Evolutionary conservation across 2,329 filamentous ascomycete species (phyloP), one percentile per base, ranked within the genome.

Genomic region (Fusarium mexicanum): DNA sequence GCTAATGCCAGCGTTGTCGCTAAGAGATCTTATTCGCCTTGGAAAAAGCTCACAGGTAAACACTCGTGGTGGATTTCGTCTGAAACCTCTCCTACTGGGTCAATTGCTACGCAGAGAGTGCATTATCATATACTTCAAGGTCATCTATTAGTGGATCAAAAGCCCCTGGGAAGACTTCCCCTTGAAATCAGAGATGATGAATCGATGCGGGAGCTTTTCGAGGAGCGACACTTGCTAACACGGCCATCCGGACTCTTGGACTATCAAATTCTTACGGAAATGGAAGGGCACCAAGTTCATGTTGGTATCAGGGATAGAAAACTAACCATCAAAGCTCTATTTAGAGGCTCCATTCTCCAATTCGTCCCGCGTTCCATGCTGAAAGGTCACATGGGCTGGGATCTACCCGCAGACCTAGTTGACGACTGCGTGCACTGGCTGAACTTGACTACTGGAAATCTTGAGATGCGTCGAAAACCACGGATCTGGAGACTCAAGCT

Each of bases 351-450:
- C 1, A 26, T 83, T 0, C 74, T 83, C 0, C 81, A 85, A 54
- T 76, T 82, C 11, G 74, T 87, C 8, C 83, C 83, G 0, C 69
- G 78, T 2, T 31, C 76, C 0, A 29, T 80, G 0, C 85, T 87
- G 37, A 70, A 51, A 3, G 64, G 72, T 1, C 12, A 26, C 1
- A 22, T 53, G 2, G 69, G 26, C 6, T 85, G 81, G 41, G 89
- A 91, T 70, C 79, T 92, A 1, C 91, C 91, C 0, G 72, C 72
- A 0, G 77, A 83, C 1, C 81, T 93, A 0, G 69, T 91, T 0
- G 78, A 87, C 0, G 80, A 85, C 12, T 91, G 88, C 57, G 82
- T 87, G 1, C 91, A 93, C 69, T 93, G 90, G 90, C 80, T 92
- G 8, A 82, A 92, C 47, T 18, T 91, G 0, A 54, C 35, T 0